Evolutionary conservation across 176 grass and related monocot species (phyloP), one percentile per base, ranked within the genome.

Genomic region (Carex pumila): DNA sequence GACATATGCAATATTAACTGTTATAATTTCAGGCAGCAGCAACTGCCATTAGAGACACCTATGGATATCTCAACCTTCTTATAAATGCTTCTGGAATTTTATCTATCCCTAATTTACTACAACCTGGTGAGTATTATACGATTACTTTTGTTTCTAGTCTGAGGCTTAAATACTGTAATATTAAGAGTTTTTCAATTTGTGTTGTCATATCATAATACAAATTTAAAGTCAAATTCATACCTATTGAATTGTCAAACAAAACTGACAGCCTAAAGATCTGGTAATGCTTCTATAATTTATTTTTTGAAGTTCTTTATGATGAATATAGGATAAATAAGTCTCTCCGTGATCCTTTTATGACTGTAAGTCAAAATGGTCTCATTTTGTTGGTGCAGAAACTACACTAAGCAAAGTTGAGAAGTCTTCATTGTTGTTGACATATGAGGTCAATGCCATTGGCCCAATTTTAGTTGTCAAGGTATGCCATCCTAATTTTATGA

Each of bases 31-130:
- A 95, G 96, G 88, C 88, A 6, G 89, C 91, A 6, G 93, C 96
- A 6, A 39, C 85, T 7, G 76, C 87, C 9, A 78, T 98, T 9
- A 81, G 76, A 22, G 89, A 95, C 18, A 88, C 31, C 69, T 89
- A 95, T 19, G 91, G 92, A 78, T 87, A 67, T 5, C 85, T 98
- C 3, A 88, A 95, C 80, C 86, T 95, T 12, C 70, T 98, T 72
- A 89, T 98, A 84, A 98, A 98, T 81, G 86, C 92, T 54, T 79
- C 95, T 1, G 95, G 93, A 32, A 93, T 98, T 61, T 88, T 93
- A 17, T 98, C 92, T 0, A 88, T 95, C 49, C 92, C 92, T 12
- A 87, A 92, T 50, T 73, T 95, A 14, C 79, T 95, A 55, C 92
- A 95, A 3, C 95, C 95, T 87, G 92, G 95, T 98, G 18, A 84